Base-by-base conservation (phyloP, 352 stramenopile species). In the Phytophthora aleatoria region DNA sequence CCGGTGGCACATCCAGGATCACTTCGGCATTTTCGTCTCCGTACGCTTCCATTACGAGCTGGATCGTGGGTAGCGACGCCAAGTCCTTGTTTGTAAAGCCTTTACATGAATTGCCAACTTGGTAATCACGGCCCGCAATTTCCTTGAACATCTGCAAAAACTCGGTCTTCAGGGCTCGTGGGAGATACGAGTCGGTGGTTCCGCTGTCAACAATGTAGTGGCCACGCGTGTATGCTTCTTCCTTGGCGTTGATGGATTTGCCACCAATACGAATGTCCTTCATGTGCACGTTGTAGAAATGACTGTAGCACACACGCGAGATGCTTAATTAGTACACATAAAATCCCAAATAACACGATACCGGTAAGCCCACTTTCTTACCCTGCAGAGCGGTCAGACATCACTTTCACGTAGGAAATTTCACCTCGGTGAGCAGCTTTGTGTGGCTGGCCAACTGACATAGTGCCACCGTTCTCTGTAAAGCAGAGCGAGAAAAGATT, bases 141-240 rank as follows among this genome's bases (percentile, higher is more conserved):
- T 77, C 67, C 41, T 89, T 73, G 56, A 95, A 95, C 3, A 68
- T 51, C 11, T 75, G 47, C 33, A 80, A 58, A 65, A 95, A 94
- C 42, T 83, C 61, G 3, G 57, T 67, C 33, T 80, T 80, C 57
- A 92, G 56, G 3, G 61, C 69, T 31, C 57, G 77, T 4, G 85
- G 83, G 12, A 96, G 62, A 68, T 92, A 94, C 50, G 87, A 94
- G 61, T 93, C 85, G 1, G 87, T 94, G 10, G 87, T 94, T 45
- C 87, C 87, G 57, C 87, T 96, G 62, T 96, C 87, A 11, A 96
- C 80, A 49, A 96, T 92, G 50, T 85, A 92, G 49, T 88, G 78
- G 0, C 84, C 84, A 33, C 69, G 73, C 5, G 60, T 67, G 31
- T 77, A 80, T 27, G 62, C 80, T n/a, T 65, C 64, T 5, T 66